Percentiles rank a stretch among this genome's conserved stretches.
Conservation (phyloP, 2,329 filamentous ascomycete species). For the Arthrobotrys musiformis region DNA sequence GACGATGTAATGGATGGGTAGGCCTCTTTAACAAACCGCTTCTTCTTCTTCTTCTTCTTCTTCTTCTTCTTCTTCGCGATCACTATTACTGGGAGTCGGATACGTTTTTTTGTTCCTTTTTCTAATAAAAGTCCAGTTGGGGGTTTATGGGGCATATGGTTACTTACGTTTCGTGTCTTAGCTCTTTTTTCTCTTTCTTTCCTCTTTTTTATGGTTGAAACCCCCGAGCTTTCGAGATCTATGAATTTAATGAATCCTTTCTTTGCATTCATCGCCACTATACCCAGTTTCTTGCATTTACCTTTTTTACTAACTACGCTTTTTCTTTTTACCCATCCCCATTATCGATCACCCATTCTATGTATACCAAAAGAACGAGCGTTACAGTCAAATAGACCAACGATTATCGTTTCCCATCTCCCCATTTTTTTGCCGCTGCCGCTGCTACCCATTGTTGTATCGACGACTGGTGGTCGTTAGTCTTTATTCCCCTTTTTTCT, state of each 20-base stretch:
- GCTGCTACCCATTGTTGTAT: background rate
- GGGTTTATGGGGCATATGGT: background rate
- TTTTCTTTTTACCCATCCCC: background rate
- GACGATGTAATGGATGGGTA: constrained; percentile 46
- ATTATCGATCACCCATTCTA: too few species aligned
- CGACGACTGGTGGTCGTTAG: too few species aligned
- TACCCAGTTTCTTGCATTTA: constrained; percentile 17
- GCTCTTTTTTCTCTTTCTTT: background rate
- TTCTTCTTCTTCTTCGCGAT: background rate
- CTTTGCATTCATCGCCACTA: constrained; percentile 22
- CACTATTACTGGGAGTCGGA: background rate
- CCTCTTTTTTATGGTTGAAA: background rate
- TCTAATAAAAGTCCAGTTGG: background rate
- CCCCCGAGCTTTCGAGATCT: background rate
- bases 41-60: background rate
- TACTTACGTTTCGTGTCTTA: background rate
- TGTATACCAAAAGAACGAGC: constrained; percentile 7
- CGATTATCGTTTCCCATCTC: background rate
- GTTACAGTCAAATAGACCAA: background rate
- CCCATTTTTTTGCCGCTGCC: background rate
- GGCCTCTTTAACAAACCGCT: background rate
- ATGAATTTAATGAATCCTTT: constrained; percentile 19
- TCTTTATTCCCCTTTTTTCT: background rate
- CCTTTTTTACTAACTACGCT: background rate
- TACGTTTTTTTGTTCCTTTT: background rate